These are phyloP conservation scores for Chrysoporthe puriensis DNA, from an alignment of 2,329 filamentous ascomycete genomes.

Conservation along the genomic window DNA sequence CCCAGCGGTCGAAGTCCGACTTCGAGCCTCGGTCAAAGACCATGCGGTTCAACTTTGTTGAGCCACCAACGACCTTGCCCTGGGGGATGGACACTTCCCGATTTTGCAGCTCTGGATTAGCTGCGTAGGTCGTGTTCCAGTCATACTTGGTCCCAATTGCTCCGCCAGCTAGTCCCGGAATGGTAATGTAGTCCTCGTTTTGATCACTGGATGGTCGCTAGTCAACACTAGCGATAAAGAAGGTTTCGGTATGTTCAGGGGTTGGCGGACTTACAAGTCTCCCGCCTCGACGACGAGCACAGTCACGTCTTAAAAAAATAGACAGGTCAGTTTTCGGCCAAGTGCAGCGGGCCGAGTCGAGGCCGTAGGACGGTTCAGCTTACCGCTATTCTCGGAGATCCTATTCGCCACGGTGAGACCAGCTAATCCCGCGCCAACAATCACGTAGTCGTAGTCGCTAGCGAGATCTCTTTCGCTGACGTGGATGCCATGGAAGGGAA, in stretches of 20 bases:
- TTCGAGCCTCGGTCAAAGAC: conserved; percentile 36
- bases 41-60: conserved; percentile 37
- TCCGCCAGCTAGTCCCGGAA: conserved; percentile 36
- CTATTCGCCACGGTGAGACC: conserved; percentile 36
- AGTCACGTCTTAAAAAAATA: conserved; percentile 28
- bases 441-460: conserved; percentile 26
- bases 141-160: conserved; percentile 34
- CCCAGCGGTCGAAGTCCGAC: conserved; percentile 36
- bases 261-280: conserved; percentile 17
- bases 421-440: conserved; percentile 23
- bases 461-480: conserved; percentile 12
- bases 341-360: neutral
- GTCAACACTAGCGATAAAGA: conserved; percentile 13
- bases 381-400: conserved; percentile 33
- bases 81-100: conserved; percentile 27
- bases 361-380: neutral
- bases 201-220: conserved; percentile 13
- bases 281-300: conserved; percentile 38
- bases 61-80: conserved; percentile 34
- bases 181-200: conserved; percentile 33
- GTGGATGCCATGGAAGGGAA: conserved; percentile 19
- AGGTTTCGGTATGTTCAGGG: conserved; percentile 17
- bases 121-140: conserved; percentile 34
- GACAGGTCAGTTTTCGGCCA: conserved; percentile 13
- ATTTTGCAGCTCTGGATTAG: conserved; percentile 13